Evolutionary conservation across 2,329 filamentous ascomycete species (phyloP), one percentile per base, ranked within the genome.

Genomic region (Sporothrix euskadiensis): DNA sequence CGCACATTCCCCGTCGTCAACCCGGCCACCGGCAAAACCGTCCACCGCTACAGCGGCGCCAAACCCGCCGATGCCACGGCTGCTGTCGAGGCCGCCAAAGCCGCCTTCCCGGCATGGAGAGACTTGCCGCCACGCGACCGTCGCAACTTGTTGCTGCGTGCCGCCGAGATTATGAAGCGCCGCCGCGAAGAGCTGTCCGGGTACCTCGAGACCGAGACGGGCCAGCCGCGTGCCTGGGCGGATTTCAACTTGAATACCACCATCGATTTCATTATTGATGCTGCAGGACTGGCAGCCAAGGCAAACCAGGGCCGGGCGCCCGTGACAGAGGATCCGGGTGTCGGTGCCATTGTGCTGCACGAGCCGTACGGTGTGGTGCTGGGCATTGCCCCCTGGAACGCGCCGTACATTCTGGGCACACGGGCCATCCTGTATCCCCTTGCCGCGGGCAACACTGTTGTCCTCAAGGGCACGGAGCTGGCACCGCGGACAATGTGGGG

Each of bases 321-420:
- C 19, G n/a, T 44, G 35, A 73, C 71, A 7, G 32, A 71, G 26
- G 35, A 56, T 22, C 71, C 73, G 9, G 9, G n/a, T 5, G 32
- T 61, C 14, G 69, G 49, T 14, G 92, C 90, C 0, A 84, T 96
- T 76, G 83, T 97, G 8, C 82, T 90, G 76, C 91, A 89, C 79
- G 92, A 95, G 81, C 93, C 94, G 0, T 93, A 89, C 78, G 94
- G 94, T 1, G 93, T 96, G 7, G 86, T 95, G n/a, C 83, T 96
- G 44, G 90, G 88, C 4, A 93, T 97, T 80, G 92, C 91, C 4
- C 92, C 94, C 12, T 97, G 94, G 93, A 89, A 90, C 76, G 86
- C 88, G 4, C 84, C 87, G 2, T 85, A 86, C 76, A 85, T 89
- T 74, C 83, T 90, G 19, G 86, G 85, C 35, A 79, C 84, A 47